Percentiles rank a stretch among this genome's conserved stretches.
phyloP scores from a whole-genome alignment of 2,329 filamentous ascomycete species.

The Trichoderma koningiopsis region DNA sequence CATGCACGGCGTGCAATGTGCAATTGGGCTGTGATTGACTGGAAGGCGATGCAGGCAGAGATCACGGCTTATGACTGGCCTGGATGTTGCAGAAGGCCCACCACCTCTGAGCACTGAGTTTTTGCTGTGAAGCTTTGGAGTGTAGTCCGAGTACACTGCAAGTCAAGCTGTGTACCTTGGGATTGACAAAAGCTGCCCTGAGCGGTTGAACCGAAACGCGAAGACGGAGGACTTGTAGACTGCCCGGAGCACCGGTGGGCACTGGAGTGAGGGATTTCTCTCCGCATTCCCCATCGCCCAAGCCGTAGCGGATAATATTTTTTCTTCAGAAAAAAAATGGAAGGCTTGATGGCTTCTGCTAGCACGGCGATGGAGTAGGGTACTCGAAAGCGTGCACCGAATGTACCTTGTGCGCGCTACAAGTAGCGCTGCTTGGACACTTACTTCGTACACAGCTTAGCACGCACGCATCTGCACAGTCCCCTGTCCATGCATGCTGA shows the following conservation, averaged over 20 bases:
- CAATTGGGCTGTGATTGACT: constrained; percentile 2
- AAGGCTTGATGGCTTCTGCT: background rate
- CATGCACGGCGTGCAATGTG: background rate
- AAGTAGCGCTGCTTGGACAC: background rate
- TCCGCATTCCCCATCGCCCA: constrained; percentile 33
- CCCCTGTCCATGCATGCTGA: constrained; percentile 14
- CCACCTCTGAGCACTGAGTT: background rate
- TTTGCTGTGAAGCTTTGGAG: background rate
- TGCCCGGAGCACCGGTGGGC: constrained; percentile 12
- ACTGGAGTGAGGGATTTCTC: constrained; percentile 42
- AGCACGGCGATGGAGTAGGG: background rate
- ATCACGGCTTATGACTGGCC: constrained; percentile 11
- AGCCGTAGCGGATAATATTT: constrained; percentile 18
- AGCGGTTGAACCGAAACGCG: constrained; percentile 6
- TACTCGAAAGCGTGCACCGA: background rate
- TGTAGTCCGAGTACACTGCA: background rate
- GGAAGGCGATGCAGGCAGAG: constrained; percentile 12
- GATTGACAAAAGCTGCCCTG: background rate
- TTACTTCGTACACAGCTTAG: constrained; percentile 4
- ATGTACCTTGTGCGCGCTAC: background rate
- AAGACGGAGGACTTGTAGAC: constrained; percentile 1
- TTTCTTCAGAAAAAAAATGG: background rate
- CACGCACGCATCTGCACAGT: constrained; percentile 7
- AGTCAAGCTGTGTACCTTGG: background rate
- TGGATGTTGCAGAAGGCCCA: constrained; percentile 21